phyloP scores from a whole-genome alignment of 2,329 filamentous ascomycete genomes.

The Simplicillium sp. region DNA sequence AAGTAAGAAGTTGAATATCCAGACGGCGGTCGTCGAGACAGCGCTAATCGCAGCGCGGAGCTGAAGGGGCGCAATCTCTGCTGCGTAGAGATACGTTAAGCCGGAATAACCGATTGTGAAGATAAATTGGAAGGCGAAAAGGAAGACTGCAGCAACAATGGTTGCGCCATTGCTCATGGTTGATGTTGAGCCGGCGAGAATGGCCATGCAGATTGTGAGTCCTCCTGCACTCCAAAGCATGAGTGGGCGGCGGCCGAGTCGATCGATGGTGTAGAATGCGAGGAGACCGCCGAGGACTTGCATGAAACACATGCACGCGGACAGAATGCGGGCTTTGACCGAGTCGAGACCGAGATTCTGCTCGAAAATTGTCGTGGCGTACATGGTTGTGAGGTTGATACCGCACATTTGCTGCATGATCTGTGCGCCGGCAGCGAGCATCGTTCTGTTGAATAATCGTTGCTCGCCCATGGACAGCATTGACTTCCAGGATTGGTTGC shows the following conservation, averaged over 20 bases:
- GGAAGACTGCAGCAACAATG: conserved; percentile 23
- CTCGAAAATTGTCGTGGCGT: conserved; percentile 18
- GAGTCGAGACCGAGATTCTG: conserved; percentile 14
- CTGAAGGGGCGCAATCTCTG: conserved; percentile 37
- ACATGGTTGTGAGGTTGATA: conserved; percentile 18
- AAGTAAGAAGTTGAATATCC: conserved; percentile 24
- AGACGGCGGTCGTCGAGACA: conserved; percentile 34
- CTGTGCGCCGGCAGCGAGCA: conserved; percentile 6
- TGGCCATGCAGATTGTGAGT: conserved; percentile 5
- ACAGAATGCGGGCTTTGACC: conserved; percentile 13
- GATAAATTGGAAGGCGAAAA: conserved; percentile 58
- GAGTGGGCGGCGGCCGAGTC: conserved; percentile 14
- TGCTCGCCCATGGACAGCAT: conserved; percentile 9
- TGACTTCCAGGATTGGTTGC: conserved; percentile 8
- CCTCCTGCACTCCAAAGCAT: conserved; percentile 5
- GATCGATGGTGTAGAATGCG: conserved; percentile 18
- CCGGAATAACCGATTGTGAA: conserved; percentile 55
- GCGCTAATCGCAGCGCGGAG: conserved; percentile 30
- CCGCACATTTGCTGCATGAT: conserved; percentile 17
- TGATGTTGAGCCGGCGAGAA: conserved; percentile 6
- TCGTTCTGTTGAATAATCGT: conserved; percentile 6
- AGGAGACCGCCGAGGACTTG: conserved; percentile 21
- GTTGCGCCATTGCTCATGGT: conserved; percentile 1
- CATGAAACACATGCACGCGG: conserved; percentile 17
- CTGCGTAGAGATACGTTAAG: conserved; percentile 46